These are phyloP conservation scores for Bjerkandera adusta DNA, from an alignment of 1,284 basidiomycete species.

Conservation along the genomic window DNA sequence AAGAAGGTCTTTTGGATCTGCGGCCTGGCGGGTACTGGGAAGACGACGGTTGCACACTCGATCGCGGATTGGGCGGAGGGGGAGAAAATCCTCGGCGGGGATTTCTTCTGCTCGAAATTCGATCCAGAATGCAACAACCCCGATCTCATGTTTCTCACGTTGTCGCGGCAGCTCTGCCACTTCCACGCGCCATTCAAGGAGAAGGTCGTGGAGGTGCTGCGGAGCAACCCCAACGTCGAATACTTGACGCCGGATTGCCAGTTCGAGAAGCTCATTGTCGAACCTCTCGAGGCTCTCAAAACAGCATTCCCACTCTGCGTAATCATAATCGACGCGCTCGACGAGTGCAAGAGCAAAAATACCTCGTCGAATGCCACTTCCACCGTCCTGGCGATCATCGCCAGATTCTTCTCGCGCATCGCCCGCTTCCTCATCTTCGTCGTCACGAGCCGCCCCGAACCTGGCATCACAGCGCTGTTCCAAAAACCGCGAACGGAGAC, in stretches of 20 bases:
- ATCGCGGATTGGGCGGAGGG: too few species aligned
- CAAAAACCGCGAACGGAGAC: neutral
- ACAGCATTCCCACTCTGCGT: slow-evolving; percentile 11
- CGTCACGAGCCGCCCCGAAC: slow-evolving; percentile 26
- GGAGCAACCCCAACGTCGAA: slow-evolving; percentile 15
- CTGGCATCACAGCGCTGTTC: slow-evolving; percentile 18
- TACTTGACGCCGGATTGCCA: slow-evolving; percentile 13
- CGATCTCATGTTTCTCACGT: slow-evolving; percentile 23
- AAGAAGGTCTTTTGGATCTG: too few species aligned
- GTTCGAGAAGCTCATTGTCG: slow-evolving; percentile 22
- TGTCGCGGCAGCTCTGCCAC: slow-evolving; percentile 24
- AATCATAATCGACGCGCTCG: slow-evolving; percentile 28
- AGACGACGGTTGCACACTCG: too few species aligned
- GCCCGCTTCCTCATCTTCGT: slow-evolving; percentile 24
- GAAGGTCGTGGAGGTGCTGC: slow-evolving; percentile 12
- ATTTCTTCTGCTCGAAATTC: slow-evolving; percentile 31
- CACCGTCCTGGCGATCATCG: slow-evolving; percentile 17
- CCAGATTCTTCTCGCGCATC: slow-evolving; percentile 7
- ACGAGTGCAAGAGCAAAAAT: slow-evolving; percentile 25
- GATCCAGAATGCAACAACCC: slow-evolving; percentile 18
- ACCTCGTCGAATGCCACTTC: slow-evolving; percentile 13
- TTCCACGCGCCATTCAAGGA: slow-evolving; percentile 16
- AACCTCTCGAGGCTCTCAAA: slow-evolving; percentile 17
- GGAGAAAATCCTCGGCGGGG: too few species aligned
- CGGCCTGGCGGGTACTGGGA: too few species aligned